Evolutionary conservation across 75 land plant genomes (phyloP).

Genomic region (Gnetum montanum): DNA sequence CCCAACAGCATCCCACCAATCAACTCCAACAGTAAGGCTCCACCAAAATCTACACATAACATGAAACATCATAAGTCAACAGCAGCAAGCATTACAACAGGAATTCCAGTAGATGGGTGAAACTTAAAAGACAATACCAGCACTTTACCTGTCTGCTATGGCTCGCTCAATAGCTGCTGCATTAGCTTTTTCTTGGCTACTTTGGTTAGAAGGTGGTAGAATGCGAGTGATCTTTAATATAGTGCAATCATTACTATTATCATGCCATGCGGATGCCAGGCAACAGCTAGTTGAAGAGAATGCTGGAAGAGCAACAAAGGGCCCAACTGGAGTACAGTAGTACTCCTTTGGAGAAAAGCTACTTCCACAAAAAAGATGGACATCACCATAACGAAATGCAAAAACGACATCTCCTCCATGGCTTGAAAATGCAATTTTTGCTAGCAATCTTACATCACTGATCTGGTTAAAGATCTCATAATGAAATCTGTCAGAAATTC

Average conservation of each 20-base stretch:
- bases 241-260: conserved; percentile 45
- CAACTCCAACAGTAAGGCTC: conserved; percentile 88
- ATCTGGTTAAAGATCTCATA: conserved; percentile 56
- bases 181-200: conserved; percentile 39
- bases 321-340: conserved; percentile 64
- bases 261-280: conserved; percentile 92
- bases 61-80: neutral
- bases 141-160: conserved; percentile 81
- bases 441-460: conserved; percentile 56
- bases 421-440: conserved; percentile 66
- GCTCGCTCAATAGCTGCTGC: conserved; percentile 79
- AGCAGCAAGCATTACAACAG: too few relatives aligned
- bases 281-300: conserved; percentile 95
- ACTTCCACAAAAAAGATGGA: conserved; percentile 79
- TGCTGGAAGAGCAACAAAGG: conserved; percentile 76
- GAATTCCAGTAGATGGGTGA: too few relatives aligned
- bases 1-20: conserved; percentile 99
- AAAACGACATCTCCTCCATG: conserved; percentile 97
- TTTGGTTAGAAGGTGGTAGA: conserved; percentile 54
- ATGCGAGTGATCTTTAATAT: conserved; percentile 71
- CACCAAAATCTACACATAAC: conserved; percentile 85
- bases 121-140: neutral
- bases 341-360: conserved; percentile 61
- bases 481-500: conserved; percentile 24
- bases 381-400: conserved; percentile 70